These are phyloP conservation scores for Trichosporon faecale DNA, from an alignment of 1,284 basidiomycete species.

Conservation along the genomic window DNA sequence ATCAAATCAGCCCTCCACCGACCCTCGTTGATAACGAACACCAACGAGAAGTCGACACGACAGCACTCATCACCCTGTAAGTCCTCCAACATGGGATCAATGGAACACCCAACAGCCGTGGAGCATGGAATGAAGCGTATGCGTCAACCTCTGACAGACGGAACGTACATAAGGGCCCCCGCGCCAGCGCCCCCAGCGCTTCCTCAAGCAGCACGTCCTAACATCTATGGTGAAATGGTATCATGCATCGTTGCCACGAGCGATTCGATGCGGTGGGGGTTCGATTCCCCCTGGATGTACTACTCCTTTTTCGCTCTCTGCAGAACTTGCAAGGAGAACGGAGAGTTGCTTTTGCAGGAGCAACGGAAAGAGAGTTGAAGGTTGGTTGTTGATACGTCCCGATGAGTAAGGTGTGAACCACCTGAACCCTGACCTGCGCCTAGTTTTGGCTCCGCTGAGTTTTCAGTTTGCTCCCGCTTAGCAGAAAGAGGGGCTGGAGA, in stretches of 20 bases:
- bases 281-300: slow-evolving; percentile 5
- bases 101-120: no score
- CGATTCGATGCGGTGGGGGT: slow-evolving; percentile 1
- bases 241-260: slow-evolving; percentile 1
- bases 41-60: neutral
- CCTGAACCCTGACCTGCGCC: neutral
- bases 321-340: neutral
- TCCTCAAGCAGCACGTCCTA: neutral
- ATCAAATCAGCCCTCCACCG: neutral
- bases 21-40: no score
- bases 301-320: neutral
- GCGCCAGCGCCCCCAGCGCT: neutral
- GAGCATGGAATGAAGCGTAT: no score
- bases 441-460: neutral
- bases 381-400: neutral
- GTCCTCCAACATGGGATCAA: no score
- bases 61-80: neutral
- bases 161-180: neutral
- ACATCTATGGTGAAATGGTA: slow-evolving; percentile 6
- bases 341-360: neutral
- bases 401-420: neutral
- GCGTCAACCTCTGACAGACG: no score
- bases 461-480: neutral
- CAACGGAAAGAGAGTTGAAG: neutral
- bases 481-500: no score